phyloP scores from a whole-genome alignment of 2,329 filamentous ascomycete species.

The Ilyonectria mors-panacis region DNA sequence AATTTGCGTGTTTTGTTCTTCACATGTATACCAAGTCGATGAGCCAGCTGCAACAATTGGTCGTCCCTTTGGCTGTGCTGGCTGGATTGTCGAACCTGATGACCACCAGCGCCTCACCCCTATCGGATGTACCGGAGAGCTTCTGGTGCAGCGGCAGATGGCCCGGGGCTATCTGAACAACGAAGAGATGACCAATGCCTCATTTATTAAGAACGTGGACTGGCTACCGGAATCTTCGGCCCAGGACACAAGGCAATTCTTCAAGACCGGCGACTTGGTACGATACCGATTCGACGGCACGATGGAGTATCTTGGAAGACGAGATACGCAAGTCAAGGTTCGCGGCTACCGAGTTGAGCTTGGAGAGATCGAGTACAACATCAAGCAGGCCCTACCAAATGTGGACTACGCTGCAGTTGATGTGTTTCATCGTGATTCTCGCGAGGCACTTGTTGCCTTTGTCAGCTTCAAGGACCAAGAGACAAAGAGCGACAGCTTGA shows the following conservation, averaged over 20 bases:
- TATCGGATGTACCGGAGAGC: conserved; percentile 44
- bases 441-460: conserved; percentile 22
- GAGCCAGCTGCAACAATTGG: conserved; percentile 11
- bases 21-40: conserved; percentile 16
- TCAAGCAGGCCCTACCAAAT: conserved; percentile 30
- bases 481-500: not conserved
- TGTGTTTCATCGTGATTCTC: conserved; percentile 12
- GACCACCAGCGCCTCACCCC: conserved; percentile 39
- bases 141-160: conserved; percentile 44
- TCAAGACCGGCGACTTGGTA: conserved; percentile 53
- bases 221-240: not conserved
- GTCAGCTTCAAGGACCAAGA: conserved; percentile 1
- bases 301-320: conserved; percentile 49
- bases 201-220: conserved; percentile 23
- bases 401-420: conserved; percentile 37
- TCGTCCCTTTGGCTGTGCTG: conserved; percentile 4
- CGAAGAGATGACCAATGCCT: conserved; percentile 20
- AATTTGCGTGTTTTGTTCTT: conserved; percentile 22
- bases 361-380: conserved; percentile 46
- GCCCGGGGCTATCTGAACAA: conserved; percentile 42
- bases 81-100: conserved; percentile 19
- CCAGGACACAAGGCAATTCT: conserved; percentile 38
- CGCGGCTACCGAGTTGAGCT: conserved; percentile 51
- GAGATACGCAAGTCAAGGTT: conserved; percentile 50
- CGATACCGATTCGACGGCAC: conserved; percentile 43